A percentile compares a stretch with the other conserved stretches of the same genome.
phyloP scores from a whole-genome alignment of 164 flowering plant genomes.

The Platanus orientalis region DNA sequence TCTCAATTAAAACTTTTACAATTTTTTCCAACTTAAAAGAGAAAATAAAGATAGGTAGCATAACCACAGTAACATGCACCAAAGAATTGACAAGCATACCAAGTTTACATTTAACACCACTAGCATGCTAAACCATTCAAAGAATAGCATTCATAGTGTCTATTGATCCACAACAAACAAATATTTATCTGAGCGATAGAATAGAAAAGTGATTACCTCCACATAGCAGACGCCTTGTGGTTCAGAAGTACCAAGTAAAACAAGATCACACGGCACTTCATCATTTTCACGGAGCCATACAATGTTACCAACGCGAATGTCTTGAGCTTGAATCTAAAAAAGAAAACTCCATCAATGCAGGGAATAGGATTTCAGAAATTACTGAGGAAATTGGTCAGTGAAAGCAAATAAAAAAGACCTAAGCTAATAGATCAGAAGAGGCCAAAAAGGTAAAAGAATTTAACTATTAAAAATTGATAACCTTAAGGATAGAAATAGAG shows the following conservation, averaged over 20 bases:
- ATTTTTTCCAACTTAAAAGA: no score
- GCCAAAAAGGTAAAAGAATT: neutral
- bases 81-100: no score
- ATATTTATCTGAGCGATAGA: neutral
- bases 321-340: slow-evolving; percentile 83
- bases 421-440: neutral
- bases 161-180: neutral
- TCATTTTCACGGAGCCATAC: slow-evolving; percentile 99
- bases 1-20: no score
- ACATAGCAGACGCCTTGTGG: slow-evolving; percentile 85
- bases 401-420: neutral
- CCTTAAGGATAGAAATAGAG: no score
- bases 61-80: no score
- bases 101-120: no score
- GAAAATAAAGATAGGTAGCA: no score
- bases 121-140: no score
- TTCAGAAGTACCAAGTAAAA: slow-evolving; percentile 88
- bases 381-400: neutral
- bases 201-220: slow-evolving; percentile 57
- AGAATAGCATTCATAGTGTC: neutral
- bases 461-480: neutral
- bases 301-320: slow-evolving; percentile 79
- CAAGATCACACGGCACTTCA: slow-evolving; percentile 99
- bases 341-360: slow-evolving; percentile 8
- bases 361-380: neutral